Base-by-base conservation (phyloP, 1,284 basidiomycete species). In the Puccinia triticina region DNA sequence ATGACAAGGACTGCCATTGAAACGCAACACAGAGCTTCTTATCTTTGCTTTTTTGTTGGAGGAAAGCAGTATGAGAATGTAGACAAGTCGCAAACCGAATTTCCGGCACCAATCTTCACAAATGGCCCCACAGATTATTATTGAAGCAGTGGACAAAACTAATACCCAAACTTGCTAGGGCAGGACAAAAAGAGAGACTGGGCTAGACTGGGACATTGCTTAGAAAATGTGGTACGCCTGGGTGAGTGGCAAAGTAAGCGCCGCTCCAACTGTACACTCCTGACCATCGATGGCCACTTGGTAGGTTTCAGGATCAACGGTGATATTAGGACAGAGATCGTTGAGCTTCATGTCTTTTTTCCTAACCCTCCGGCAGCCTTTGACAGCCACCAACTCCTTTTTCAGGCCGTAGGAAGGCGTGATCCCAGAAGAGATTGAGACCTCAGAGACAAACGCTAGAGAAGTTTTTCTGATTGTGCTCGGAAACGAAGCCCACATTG, bases 281-380 rank as follows among this genome's bases (percentile, higher is more conserved):
- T 89, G 91, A 0, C 92, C 94, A 87, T 97, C 93, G 8, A 93
- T 94, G 16, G 88, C 88, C 10, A 97, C 95, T 83, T 93, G 92
- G 87, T 96, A 98, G 79, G 90, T 93, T 88, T 99, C 96, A 0
- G 97, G 93, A 87, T 99, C 94, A 64, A 99, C 96, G 18, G 84
- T 89, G 90, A 99, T 93, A 86, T 89, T 89, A 1, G 96, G 97
- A 84, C 91, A 91, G 75, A 89, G 88, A 83, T 91, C 89, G 87
- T 99, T 99, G 90, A 92, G 93, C 88, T 97, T 98, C 94, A 98
- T 96, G 86, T 96, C 92, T 85, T 90, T 90, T 89, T 98, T 98
- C 43, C 88, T 90, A 69, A 98, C 89, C 0, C 87, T 88, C 46
- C 95, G 89, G 85, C 96, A 98, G 18, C 90, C 90, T 82, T 89